These are phyloP conservation scores for Ilex aquifolium DNA, from an alignment of 257 asterid species.

Conservation along the genomic window DNA sequence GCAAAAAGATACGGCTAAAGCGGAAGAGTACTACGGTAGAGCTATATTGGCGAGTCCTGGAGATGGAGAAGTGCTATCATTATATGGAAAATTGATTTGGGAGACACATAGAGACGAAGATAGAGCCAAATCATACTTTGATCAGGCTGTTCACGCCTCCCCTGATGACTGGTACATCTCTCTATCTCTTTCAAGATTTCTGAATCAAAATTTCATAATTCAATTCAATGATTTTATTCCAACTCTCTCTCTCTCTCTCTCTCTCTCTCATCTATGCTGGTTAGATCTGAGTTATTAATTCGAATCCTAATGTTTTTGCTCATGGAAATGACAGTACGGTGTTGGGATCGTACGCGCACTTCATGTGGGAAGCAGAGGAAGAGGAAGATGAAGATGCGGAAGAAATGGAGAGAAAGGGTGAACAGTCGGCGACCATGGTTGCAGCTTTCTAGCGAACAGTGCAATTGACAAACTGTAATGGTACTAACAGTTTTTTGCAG, in stretches of 20 bases:
- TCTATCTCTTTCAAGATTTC: too few species aligned
- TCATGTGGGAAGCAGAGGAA: conserved; percentile 66
- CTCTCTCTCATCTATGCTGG: too few species aligned
- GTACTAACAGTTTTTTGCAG: too few species aligned
- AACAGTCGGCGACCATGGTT: conserved; percentile 1
- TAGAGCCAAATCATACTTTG: conserved; percentile 60
- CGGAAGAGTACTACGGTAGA: conserved; percentile 65
- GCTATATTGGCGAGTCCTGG: conserved; percentile 67
- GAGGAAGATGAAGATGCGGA: conserved; percentile 22
- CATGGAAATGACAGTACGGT: conserved; percentile 33
- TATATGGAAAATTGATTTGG: conserved; percentile 66
- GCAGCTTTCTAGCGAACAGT: conserved; percentile 14
- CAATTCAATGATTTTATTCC: neutral
- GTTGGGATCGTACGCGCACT: conserved; percentile 66
- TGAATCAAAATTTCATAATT: neutral
- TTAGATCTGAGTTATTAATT: too few species aligned
- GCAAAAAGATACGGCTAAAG: conserved; percentile 53
- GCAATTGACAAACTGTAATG: neutral
- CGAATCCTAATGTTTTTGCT: neutral
- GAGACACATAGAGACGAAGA: conserved; percentile 46
- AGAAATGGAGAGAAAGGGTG: neutral
- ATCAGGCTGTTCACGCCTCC: conserved; percentile 57
- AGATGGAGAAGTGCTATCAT: conserved; percentile 60
- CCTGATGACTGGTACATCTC: conserved; percentile 51
- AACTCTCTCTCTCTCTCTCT: neutral